Evolutionary conservation across 2,329 filamentous ascomycete species (phyloP).

Genomic region (Fusarium pseudograminearum): DNA sequence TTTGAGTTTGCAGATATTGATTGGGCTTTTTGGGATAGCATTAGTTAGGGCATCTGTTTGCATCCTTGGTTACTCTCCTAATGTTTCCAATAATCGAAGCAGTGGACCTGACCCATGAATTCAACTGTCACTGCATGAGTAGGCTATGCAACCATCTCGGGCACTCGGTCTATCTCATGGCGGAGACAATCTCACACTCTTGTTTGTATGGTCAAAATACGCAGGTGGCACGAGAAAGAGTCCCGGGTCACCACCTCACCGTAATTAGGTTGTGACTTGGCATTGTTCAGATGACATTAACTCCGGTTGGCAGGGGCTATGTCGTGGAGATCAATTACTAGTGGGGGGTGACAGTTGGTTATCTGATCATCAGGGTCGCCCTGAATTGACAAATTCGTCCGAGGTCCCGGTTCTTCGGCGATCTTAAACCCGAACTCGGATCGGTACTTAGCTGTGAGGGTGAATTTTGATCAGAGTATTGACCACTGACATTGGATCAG

Average conservation of each 20-base stretch:
- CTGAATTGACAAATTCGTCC: background rate
- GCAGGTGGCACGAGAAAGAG: background rate
- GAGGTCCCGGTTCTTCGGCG: background rate
- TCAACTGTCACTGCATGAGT: background rate
- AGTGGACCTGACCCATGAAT: background rate
- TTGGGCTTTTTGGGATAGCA: conserved; percentile 32
- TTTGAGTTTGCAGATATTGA: conserved; percentile 32
- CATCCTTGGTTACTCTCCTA: background rate
- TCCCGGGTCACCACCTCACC: background rate
- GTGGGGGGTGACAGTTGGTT: background rate
- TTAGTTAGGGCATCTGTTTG: background rate
- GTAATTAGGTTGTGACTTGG: background rate
- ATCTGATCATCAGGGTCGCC: background rate
- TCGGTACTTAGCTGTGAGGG: background rate
- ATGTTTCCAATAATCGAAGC: no score
- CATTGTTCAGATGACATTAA: background rate
- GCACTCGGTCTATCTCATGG: background rate
- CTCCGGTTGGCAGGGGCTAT: background rate
- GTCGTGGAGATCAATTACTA: background rate
- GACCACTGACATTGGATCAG: no score
- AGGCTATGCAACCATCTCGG: background rate
- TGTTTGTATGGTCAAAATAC: background rate
- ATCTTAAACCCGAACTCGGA: background rate
- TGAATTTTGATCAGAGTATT: background rate
- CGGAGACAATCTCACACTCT: background rate